These are phyloP conservation scores for Dimargaris cristalligena DNA, from an alignment of 192 early-diverging fungal genomes.

Conservation along the genomic window DNA sequence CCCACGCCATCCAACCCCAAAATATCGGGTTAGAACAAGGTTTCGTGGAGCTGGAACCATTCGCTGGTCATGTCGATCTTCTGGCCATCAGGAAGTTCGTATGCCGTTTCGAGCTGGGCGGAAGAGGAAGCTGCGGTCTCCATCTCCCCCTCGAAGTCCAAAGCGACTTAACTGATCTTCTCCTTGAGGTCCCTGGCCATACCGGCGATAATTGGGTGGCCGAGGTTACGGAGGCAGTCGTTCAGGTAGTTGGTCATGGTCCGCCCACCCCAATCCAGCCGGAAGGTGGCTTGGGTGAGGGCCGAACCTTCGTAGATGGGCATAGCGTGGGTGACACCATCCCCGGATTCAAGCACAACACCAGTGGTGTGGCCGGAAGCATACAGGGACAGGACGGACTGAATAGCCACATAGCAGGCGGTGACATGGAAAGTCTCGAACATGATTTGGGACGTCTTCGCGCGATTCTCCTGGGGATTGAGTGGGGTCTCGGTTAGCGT, in stretches of 20 bases:
- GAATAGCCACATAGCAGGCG: constrained; percentile 95
- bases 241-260: constrained; percentile 90
- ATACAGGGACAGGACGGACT: constrained; percentile 91
- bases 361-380: constrained; percentile 95
- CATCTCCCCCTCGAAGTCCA: constrained; percentile 97
- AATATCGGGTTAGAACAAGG: constrained; percentile 92
- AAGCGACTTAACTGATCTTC: constrained; percentile 95
- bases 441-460: constrained; percentile 99
- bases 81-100: constrained; percentile 97
- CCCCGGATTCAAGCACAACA: constrained; percentile 96
- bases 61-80: constrained; percentile 96
- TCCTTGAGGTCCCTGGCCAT: constrained; percentile 99
- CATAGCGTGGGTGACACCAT: constrained; percentile 94
- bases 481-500: constrained; percentile 92
- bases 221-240: constrained; percentile 89
- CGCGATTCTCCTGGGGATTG: constrained; percentile 97
- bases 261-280: constrained; percentile 92
- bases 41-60: constrained; percentile 94
- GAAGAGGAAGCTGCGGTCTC: constrained; percentile 83
- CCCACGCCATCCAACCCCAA: constrained; percentile 91
- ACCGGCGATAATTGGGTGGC: constrained; percentile 88
- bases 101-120: constrained; percentile 89
- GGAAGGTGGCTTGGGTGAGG: constrained; percentile 88
- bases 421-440: constrained; percentile 96
- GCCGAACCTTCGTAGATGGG: constrained; percentile 97